These are phyloP conservation scores for Zymoseptoria crescenta DNA, from an alignment of 2,329 filamentous ascomycete species.

Conservation along the genomic window DNA sequence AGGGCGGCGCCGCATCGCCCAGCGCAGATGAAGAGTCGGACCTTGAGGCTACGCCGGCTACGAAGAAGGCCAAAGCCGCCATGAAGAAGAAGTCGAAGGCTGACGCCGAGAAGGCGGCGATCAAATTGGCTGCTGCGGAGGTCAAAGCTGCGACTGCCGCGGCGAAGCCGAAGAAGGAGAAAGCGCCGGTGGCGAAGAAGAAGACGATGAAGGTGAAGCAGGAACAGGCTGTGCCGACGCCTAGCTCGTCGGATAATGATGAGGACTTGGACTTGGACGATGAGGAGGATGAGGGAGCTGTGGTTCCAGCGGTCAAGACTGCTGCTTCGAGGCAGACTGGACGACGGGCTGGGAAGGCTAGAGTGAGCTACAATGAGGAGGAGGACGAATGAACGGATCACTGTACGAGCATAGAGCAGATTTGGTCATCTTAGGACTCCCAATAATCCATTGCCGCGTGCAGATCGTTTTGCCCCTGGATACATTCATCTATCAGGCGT, in stretches of 20 bases:
- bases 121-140: conserved; percentile 11
- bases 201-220: conserved; percentile 7
- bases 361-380: conserved; percentile 15
- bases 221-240: conserved; percentile 11
- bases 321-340: conserved; percentile 7
- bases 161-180: conserved; percentile 3
- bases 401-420: background rate
- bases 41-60: conserved; percentile 31
- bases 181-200: conserved; percentile 4
- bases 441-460: background rate
- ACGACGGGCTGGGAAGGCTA: conserved; percentile 12
- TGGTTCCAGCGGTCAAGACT: conserved; percentile 3
- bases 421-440: background rate
- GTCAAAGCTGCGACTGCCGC: conserved; percentile 3
- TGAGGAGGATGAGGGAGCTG: conserved; percentile 4
- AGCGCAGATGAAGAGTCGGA: conserved; percentile 25
- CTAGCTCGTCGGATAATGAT: conserved; percentile 10
- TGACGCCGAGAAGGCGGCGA: conserved; percentile 18
- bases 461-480: background rate
- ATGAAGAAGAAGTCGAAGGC: conserved; percentile 21
- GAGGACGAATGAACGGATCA: conserved; percentile 2
- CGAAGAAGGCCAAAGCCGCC: conserved; percentile 34
- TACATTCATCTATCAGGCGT: background rate
- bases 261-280: conserved; percentile 4
- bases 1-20: conserved; percentile 11